phyloP scores from a whole-genome alignment of 1,284 basidiomycete species.

The Cronartium ribicola region DNA sequence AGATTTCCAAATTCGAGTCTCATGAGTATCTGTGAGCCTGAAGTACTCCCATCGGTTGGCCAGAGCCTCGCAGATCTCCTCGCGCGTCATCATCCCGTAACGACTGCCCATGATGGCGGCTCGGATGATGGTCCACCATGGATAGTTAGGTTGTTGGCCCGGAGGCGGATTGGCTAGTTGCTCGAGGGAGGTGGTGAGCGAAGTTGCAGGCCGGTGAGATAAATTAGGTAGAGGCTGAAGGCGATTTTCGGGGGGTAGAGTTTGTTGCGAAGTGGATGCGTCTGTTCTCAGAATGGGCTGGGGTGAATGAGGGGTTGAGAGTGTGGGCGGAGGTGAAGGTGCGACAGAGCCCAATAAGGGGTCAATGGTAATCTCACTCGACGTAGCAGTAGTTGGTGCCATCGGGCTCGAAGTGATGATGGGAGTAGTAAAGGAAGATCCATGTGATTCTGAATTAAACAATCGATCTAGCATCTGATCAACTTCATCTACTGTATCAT shows the following conservation, averaged over 20 bases:
- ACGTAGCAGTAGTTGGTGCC: neutral
- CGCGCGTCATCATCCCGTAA: slow-evolving; percentile 39
- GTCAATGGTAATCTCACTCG: neutral
- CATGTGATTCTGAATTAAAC: neutral
- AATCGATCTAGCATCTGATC: slow-evolving; percentile 8
- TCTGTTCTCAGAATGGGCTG: slow-evolving; percentile 1
- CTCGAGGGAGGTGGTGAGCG: slow-evolving; percentile 32
- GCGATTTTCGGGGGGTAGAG: too few relatives aligned
- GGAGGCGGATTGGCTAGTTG: slow-evolving; percentile 36
- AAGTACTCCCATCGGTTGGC: slow-evolving; percentile 38
- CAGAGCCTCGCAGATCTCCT: slow-evolving; percentile 33
- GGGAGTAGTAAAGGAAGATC: neutral
- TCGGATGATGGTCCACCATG: slow-evolving; percentile 42
- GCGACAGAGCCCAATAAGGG: neutral
- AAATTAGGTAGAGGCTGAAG: neutral
- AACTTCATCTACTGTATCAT: neutral
- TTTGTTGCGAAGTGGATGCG: slow-evolving; percentile 1
- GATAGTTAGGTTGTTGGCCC: slow-evolving; percentile 42
- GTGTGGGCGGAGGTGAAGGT: neutral
- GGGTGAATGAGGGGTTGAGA: neutral
- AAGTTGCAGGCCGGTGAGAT: neutral
- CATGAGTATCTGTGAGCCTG: slow-evolving; percentile 12
- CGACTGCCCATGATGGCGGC: slow-evolving; percentile 39
- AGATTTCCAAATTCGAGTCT: slow-evolving; percentile 35
- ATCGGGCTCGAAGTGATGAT: neutral